These are phyloP conservation scores for Babjeviella inositovora DNA, from an alignment of 805 yeast genomes.

Conservation along the genomic window DNA sequence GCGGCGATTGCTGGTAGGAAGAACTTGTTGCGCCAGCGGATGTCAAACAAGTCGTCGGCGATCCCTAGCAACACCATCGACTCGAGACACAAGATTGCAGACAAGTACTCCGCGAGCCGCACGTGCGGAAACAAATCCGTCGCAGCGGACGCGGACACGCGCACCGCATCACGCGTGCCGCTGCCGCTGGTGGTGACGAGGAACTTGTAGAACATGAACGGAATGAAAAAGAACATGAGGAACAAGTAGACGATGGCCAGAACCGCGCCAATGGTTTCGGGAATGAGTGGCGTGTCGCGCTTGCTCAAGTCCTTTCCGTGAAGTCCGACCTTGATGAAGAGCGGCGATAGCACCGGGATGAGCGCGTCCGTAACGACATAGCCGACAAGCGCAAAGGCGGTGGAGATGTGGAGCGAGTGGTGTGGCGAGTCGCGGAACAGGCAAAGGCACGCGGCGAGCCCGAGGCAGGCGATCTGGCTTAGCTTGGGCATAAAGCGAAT, in stretches of 20 bases:
- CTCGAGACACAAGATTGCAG: slow-evolving; percentile 73
- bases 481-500: too few species aligned
- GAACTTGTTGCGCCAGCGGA: slow-evolving; percentile 95
- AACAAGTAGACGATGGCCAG: slow-evolving; percentile 71
- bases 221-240: slow-evolving; percentile 72
- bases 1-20: slow-evolving; percentile 91
- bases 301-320: slow-evolving; percentile 77
- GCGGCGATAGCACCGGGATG: slow-evolving; percentile 52
- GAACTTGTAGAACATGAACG: slow-evolving; percentile 71
- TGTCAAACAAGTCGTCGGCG: slow-evolving; percentile 89
- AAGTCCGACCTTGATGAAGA: slow-evolving; percentile 68
- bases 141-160: slow-evolving; percentile 1
- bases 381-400: slow-evolving; percentile 57
- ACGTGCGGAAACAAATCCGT: slow-evolving; percentile 51
- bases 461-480: too few species aligned
- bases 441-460: too few species aligned
- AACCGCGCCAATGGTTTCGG: slow-evolving; percentile 90
- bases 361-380: slow-evolving; percentile 39
- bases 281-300: slow-evolving; percentile 52
- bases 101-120: slow-evolving; percentile 70
- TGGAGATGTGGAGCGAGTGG: slow-evolving; percentile 39
- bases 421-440: slow-evolving; percentile 1
- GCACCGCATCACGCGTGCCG: slow-evolving; percentile 37
- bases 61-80: slow-evolving; percentile 76
- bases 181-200: slow-evolving; percentile 49